A percentile compares a stretch with the other conserved stretches of the same genome.
These are phyloP conservation scores for Takakia lepidozioides DNA, from an alignment of 225 moss, liverwort and hornwort species.

Conservation along the genomic window DNA sequence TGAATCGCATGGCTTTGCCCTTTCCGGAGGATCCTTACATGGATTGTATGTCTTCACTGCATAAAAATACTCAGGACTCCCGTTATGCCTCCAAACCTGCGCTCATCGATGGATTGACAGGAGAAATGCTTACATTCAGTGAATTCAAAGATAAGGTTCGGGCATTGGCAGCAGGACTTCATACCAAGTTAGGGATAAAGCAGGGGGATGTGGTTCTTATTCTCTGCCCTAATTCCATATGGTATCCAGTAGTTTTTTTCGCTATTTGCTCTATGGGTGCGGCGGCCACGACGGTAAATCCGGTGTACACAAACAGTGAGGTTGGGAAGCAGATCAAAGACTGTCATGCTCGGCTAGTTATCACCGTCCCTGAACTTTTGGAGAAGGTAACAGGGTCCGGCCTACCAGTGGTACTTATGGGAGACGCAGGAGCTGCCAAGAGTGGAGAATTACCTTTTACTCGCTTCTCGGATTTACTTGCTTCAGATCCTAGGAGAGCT, in stretches of 20 bases:
- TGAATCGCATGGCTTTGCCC: no score
- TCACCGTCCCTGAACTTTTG: slow-evolving; percentile 16
- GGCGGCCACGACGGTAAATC: slow-evolving; percentile 33
- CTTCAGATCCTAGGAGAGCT: slow-evolving; percentile 20
- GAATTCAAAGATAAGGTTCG: slow-evolving; percentile 18
- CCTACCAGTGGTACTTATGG: slow-evolving; percentile 12
- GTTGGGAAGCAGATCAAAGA: slow-evolving; percentile 28
- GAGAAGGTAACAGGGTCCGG: slow-evolving; percentile 12
- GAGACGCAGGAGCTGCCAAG: background rate
- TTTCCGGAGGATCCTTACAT: no score
- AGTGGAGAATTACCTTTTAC: background rate
- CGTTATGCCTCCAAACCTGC: slow-evolving; percentile 6
- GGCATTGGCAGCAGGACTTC: slow-evolving; percentile 19
- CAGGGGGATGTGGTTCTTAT: slow-evolving; percentile 40
- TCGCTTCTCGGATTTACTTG: slow-evolving; percentile 23
- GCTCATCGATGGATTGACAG: slow-evolving; percentile 22
- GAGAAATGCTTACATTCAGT: slow-evolving; percentile 18
- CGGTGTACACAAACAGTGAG: slow-evolving; percentile 23
- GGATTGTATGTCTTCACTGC: no score
- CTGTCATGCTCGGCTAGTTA: slow-evolving; percentile 15
- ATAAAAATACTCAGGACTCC: no score
- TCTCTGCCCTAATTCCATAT: slow-evolving; percentile 30
- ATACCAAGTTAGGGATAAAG: slow-evolving; percentile 17
- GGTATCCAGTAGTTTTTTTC: slow-evolving; percentile 28
- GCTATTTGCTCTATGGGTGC: slow-evolving; percentile 26